Evolutionary conservation across 371 early-diverging fungal genomes (phyloP), one percentile per base, ranked within the genome.

Genomic region (Capillidium heterosporum): DNA sequence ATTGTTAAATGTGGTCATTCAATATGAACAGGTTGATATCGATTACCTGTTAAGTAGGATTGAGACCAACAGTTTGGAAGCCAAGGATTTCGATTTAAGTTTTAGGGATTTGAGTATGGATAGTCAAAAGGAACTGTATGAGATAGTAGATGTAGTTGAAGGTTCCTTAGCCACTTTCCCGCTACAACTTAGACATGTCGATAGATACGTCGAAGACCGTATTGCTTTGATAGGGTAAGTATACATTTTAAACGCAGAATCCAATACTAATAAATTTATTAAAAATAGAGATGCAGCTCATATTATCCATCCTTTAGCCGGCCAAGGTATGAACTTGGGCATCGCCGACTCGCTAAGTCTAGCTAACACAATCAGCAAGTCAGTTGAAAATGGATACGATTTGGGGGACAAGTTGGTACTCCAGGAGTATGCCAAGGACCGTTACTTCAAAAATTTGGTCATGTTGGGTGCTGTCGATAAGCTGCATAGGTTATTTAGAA

Each of bases 301-400:
- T 62, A 76, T 88, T 0, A 80, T 91, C 35, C 96, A 96, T 61
- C 97, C 97, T 19, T 72, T 96, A 58, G 97, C 95, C 4, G 97
- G 97, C 0, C 96, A 93, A 68, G 97, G 97, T 10, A 67, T 96
- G 41, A 95, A 95, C 65, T 78, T 92, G 61, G 96, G 96, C 1
- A 60, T 96, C 2, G 73, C 80, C 2, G 97, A 96, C 65, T 88
- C 86, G 0, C 74, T 80, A 57, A 68, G 78, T 43, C 71, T 96
- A 29, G 68, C 78, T 0, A 61, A 70, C 26, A 66, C 77, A 5
- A 59, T 95, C 26, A 74, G 73, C 43, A 67, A 69, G 21, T 89
- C 86, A 1, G 66, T 77, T 10, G 56, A 56, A 0, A 73, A 71
- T 2, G 96, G 96, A 13, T 75, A 79, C 32, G 95, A 96, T 61